A percentile compares a stretch with the other conserved stretches of the same genome.
phyloP scores from a whole-genome alignment of 768 basidiomycete genomes.

The Panellus pusillus region DNA sequence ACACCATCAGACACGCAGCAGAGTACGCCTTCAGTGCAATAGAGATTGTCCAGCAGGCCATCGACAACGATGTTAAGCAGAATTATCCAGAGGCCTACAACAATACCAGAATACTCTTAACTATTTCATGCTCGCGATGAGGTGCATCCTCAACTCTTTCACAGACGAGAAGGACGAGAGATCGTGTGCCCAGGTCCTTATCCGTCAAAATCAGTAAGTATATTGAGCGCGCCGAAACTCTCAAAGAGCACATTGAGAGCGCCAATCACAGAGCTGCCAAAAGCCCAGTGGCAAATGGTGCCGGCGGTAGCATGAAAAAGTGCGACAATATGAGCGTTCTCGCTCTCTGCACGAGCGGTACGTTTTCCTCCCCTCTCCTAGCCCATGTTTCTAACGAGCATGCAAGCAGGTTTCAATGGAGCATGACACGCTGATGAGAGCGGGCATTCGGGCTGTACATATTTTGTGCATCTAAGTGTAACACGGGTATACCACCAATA shows the following conservation, averaged over 20 bases:
- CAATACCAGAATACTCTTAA: slow-evolving; percentile 93
- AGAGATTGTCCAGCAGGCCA: slow-evolving; percentile 88
- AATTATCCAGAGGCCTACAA: slow-evolving; percentile 94
- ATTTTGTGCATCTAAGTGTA: slow-evolving; percentile 21
- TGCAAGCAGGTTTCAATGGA: slow-evolving; percentile 29
- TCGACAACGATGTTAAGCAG: slow-evolving; percentile 89
- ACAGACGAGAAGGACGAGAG: slow-evolving; percentile 94
- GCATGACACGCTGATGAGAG: slow-evolving; percentile 25
- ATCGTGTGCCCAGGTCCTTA: slow-evolving; percentile 80
- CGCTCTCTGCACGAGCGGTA: slow-evolving; percentile 89
- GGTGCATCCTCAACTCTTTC: slow-evolving; percentile 38
- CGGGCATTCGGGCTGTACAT: slow-evolving; percentile 1
- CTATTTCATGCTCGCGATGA: slow-evolving; percentile 97
- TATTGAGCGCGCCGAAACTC: slow-evolving; percentile 83
- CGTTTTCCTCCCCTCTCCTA: slow-evolving; percentile 23
- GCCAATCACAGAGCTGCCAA: slow-evolving; percentile 60
- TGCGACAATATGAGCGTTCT: slow-evolving; percentile 92
- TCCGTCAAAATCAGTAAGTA: slow-evolving; percentile 92
- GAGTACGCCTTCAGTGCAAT: too few species aligned
- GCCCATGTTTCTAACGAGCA: background rate
- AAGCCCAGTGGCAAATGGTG: slow-evolving; percentile 46
- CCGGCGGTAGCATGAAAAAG: slow-evolving; percentile 47
- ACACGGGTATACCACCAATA: slow-evolving; percentile 9
- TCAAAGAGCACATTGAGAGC: slow-evolving; percentile 77
- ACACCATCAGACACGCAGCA: too few species aligned